Evolutionary conservation across 2,329 filamentous ascomycete species (phyloP).

Genomic region (Pseudogymnoascus sp.): DNA sequence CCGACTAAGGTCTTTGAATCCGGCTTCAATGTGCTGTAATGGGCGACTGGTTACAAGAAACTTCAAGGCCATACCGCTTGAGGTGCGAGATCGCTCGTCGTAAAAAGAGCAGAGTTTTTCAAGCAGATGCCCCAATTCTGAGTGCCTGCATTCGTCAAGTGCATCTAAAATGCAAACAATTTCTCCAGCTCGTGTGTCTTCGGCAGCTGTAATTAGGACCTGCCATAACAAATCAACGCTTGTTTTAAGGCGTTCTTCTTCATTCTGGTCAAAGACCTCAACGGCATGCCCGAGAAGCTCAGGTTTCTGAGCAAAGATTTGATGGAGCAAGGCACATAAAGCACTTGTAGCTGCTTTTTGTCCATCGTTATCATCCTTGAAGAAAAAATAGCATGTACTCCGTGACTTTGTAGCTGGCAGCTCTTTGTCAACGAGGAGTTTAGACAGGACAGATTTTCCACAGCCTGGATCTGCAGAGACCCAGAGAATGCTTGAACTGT

Average conservation of each 20-base stretch:
- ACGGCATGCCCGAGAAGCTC: conserved; percentile 30
- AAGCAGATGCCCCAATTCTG: conserved; percentile 22
- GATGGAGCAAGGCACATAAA: conserved; percentile 35
- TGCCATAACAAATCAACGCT: conserved; percentile 27
- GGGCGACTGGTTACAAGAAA: conserved; percentile 33
- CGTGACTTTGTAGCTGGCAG: conserved; percentile 17
- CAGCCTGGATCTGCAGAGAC: conserved; percentile 35
- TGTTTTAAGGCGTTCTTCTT: conserved; percentile 23
- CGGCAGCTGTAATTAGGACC: conserved; percentile 26
- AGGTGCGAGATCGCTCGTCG: not conserved
- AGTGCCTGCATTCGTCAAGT: conserved; percentile 32
- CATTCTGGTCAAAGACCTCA: conserved; percentile 19
- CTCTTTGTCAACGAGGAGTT: conserved; percentile 27
- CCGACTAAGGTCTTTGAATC: conserved; percentile 21
- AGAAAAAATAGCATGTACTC: conserved; percentile 37
- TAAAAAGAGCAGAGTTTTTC: not conserved
- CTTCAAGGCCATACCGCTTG: conserved; percentile 22
- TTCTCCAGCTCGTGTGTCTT: conserved; percentile 25
- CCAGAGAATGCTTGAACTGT: conserved; percentile 26
- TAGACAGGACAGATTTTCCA: conserved; percentile 33
- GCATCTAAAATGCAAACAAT: conserved; percentile 34
- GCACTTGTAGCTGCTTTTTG: conserved; percentile 31
- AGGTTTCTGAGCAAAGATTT: conserved; percentile 30
- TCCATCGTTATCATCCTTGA: conserved; percentile 30
- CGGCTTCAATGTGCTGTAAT: conserved; percentile 25